Evolutionary conservation across 2,329 filamentous ascomycete genomes (phyloP).

Genomic region (Helotiales sp.): DNA sequence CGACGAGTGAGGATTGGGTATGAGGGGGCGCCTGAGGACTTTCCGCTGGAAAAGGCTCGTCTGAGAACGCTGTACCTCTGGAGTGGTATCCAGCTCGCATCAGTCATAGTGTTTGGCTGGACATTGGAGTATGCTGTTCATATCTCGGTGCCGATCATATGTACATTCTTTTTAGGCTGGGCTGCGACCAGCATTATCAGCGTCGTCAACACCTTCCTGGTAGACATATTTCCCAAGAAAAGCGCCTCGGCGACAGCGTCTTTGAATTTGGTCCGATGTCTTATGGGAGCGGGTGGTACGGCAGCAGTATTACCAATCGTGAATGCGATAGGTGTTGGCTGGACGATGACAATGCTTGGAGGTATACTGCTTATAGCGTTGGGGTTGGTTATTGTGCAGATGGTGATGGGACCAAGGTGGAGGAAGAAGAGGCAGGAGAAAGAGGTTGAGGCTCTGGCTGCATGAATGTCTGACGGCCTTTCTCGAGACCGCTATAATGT

Average conservation of each 20-base stretch:
- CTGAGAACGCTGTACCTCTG: slow-evolving; percentile 38
- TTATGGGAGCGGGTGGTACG: slow-evolving; percentile 36
- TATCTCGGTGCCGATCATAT: slow-evolving; percentile 34
- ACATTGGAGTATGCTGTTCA: slow-evolving; percentile 35
- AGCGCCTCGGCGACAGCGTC: slow-evolving; percentile 37
- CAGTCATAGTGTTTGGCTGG: slow-evolving; percentile 39
- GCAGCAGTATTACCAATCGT: slow-evolving; percentile 30
- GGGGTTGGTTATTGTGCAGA: slow-evolving; percentile 38
- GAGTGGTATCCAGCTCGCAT: slow-evolving; percentile 37
- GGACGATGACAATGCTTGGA: slow-evolving; percentile 27
- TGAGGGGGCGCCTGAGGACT: slow-evolving; percentile 32
- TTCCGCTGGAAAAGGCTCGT: slow-evolving; percentile 41
- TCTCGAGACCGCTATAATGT: too few species aligned
- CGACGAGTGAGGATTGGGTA: slow-evolving; percentile 42
- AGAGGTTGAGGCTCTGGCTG: not conserved
- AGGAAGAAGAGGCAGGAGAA: slow-evolving; percentile 29
- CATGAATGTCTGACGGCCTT: not conserved
- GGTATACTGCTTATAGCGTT: slow-evolving; percentile 41
- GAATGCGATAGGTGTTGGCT: slow-evolving; percentile 29
- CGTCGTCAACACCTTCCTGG: slow-evolving; percentile 35
- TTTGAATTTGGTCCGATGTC: slow-evolving; percentile 38
- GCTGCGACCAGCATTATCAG: slow-evolving; percentile 37
- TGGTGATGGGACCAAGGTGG: slow-evolving; percentile 41
- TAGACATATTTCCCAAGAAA: slow-evolving; percentile 37
- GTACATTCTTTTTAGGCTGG: slow-evolving; percentile 38